Evolutionary conservation across 768 basidiomycete genomes (phyloP).

Genomic region (Phanerochaete sordida): DNA sequence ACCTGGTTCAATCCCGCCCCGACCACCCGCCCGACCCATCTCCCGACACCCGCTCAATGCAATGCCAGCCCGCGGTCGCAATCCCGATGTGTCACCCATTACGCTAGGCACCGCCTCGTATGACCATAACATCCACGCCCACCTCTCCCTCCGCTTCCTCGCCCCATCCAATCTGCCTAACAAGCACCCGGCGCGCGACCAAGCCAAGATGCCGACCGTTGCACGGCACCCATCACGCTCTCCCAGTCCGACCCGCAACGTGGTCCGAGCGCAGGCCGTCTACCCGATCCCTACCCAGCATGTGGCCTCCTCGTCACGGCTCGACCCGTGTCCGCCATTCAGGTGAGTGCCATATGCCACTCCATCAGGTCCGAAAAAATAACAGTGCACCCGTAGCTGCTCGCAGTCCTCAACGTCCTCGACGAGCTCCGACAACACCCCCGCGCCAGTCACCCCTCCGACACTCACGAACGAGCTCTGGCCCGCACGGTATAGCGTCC

Average conservation of each 20-base stretch:
- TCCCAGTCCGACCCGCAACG: constrained; percentile 11
- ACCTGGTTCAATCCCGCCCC: neutral
- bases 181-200: neutral
- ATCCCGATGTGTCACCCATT: constrained; percentile 23
- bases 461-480: constrained; percentile 30
- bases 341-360: neutral
- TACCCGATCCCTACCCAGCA: constrained; percentile 5
- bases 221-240: constrained; percentile 1
- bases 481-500: constrained; percentile 26
- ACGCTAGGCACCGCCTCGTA: constrained; percentile 12
- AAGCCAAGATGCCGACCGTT: neutral
- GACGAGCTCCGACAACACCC: constrained; percentile 19
- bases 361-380: neutral
- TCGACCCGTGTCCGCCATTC: constrained; percentile 8
- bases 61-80: constrained; percentile 27
- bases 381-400: neutral
- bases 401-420: constrained; percentile 22
- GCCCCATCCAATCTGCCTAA: constrained; percentile 7
- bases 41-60: constrained; percentile 5
- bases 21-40: constrained; percentile 5
- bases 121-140: constrained; percentile 15
- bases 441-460: constrained; percentile 24
- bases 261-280: neutral
- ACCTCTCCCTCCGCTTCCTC: constrained; percentile 6
- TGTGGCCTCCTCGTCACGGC: constrained; percentile 19